phyloP scores from a whole-genome alignment of 2,329 filamentous ascomycete genomes.

The Aspergillus thermomutatus region DNA sequence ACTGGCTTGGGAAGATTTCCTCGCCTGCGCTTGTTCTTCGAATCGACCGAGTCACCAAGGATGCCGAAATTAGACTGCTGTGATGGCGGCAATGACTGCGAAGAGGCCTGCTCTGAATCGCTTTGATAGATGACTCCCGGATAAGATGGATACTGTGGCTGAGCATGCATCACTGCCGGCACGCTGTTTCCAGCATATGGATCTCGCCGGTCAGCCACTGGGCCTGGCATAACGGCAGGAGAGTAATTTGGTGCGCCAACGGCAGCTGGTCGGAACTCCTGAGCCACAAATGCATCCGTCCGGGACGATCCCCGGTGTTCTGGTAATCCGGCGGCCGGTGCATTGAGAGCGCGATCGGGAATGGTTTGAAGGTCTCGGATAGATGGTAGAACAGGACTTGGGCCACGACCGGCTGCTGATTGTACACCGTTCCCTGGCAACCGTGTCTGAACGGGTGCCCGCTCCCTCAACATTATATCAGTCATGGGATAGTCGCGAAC shows the following conservation, averaged over 20 bases:
- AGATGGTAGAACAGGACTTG: constrained; percentile 36
- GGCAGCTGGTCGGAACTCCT: constrained; percentile 22
- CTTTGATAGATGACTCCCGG: constrained; percentile 26
- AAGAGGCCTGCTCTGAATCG: constrained; percentile 32
- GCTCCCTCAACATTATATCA: constrained; percentile 18
- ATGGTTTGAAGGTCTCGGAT: constrained; percentile 36
- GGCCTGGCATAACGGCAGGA: constrained; percentile 14
- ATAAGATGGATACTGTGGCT: constrained; percentile 25
- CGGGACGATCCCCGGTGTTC: constrained; percentile 24
- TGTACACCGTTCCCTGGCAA: constrained; percentile 10
- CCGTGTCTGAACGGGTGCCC: constrained; percentile 16
- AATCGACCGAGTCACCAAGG: constrained; percentile 35
- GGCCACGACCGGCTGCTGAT: constrained; percentile 24
- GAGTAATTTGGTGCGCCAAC: constrained; percentile 6
- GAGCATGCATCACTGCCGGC: constrained; percentile 23
- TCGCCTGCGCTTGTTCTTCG: constrained; percentile 56
- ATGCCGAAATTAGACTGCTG: constrained; percentile 38
- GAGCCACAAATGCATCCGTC: constrained; percentile 23
- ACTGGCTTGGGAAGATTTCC: constrained; percentile 90
- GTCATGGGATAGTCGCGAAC: constrained; percentile 25
- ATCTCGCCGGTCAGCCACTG: constrained; percentile 25
- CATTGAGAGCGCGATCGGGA: constrained; percentile 24
- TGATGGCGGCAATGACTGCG: constrained; percentile 25
- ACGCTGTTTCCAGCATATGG: constrained; percentile 16
- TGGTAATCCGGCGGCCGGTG: constrained; percentile 22